Evolutionary conservation across 208 protist genomes (phyloP).

Genomic region (Phytomonas serpens): DNA sequence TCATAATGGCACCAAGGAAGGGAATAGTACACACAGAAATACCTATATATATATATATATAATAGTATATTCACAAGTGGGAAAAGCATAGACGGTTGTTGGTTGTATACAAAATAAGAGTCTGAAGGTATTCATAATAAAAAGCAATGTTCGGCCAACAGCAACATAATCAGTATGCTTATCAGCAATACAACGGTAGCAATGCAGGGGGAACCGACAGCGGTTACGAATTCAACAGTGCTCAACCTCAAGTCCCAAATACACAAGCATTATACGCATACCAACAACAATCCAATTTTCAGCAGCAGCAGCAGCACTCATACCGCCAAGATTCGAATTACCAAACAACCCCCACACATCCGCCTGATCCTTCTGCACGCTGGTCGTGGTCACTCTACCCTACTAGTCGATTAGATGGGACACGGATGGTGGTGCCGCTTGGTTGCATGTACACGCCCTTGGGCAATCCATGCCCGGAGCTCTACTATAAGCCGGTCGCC

Average conservation of each 20-base stretch:
- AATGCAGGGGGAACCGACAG: constrained; percentile 5
- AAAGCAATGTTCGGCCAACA: not conserved
- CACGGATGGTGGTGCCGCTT: constrained; percentile 93
- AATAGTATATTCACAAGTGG: not conserved
- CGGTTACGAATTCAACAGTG: constrained; percentile 9
- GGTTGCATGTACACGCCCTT: constrained; percentile 96
- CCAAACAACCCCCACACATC: not conserved
- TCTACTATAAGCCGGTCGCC: constrained; percentile 92
- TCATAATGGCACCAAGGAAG: not conserved
- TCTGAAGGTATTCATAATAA: not conserved
- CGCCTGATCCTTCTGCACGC: constrained; percentile 30
- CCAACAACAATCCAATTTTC: constrained; percentile 8
- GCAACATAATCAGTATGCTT: constrained; percentile 1
- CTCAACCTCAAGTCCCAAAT: not conserved
- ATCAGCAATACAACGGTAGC: constrained; percentile 20
- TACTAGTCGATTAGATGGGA: constrained; percentile 90
- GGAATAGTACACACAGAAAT: not conserved
- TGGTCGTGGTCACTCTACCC: constrained; percentile 96
- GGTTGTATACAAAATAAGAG: not conserved
- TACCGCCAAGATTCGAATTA: constrained; percentile 18
- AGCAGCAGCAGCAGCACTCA: constrained; percentile 23
- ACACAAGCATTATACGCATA: constrained; percentile 15
- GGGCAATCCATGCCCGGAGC: constrained; percentile 64
- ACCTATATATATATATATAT: not conserved
- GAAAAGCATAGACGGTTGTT: not conserved